Evolutionary conservation across 2,329 filamentous ascomycete genomes (phyloP).

Genomic region (Didymella exigua): DNA sequence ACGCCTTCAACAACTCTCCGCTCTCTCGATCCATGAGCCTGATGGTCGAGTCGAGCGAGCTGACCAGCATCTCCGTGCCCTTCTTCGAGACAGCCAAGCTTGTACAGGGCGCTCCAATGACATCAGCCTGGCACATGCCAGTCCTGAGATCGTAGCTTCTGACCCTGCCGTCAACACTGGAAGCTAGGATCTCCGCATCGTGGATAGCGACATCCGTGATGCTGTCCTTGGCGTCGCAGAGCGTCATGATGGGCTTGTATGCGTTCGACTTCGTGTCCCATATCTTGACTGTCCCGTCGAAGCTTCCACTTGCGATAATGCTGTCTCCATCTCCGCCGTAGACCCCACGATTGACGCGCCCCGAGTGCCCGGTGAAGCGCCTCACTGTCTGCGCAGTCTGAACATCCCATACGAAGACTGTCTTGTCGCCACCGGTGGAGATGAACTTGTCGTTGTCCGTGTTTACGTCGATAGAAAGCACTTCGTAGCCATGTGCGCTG

Average conservation of each 20-base stretch:
- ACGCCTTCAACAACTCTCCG: constrained; percentile 75
- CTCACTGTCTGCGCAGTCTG: constrained; percentile 76
- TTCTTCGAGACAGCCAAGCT: constrained; percentile 74
- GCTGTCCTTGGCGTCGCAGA: constrained; percentile 74
- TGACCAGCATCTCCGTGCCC: constrained; percentile 74
- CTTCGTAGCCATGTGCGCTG: constrained; percentile 86
- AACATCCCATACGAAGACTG: constrained; percentile 95
- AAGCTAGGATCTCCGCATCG: constrained; percentile 66
- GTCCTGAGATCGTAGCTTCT: constrained; percentile 82
- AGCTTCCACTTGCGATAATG: constrained; percentile 73
- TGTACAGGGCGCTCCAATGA: constrained; percentile 66
- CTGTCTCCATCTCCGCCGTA: constrained; percentile 79
- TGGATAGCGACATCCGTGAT: constrained; percentile 56
- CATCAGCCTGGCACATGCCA: constrained; percentile 62
- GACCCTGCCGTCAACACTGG: constrained; percentile 83
- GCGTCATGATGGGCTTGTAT: constrained; percentile 72
- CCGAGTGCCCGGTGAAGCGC: constrained; percentile 74
- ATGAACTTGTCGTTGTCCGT: constrained; percentile 83
- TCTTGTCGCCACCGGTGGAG: constrained; percentile 86
- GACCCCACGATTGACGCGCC: constrained; percentile 76
- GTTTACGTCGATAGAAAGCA: constrained; percentile 77
- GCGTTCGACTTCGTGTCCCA: constrained; percentile 57
- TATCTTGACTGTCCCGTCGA: constrained; percentile 75
- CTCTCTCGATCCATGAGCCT: constrained; percentile 79
- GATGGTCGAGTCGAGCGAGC: constrained; percentile 75